Evolutionary conservation across 805 yeast genomes (phyloP).

Genomic region (Barnettozyma populi): DNA sequence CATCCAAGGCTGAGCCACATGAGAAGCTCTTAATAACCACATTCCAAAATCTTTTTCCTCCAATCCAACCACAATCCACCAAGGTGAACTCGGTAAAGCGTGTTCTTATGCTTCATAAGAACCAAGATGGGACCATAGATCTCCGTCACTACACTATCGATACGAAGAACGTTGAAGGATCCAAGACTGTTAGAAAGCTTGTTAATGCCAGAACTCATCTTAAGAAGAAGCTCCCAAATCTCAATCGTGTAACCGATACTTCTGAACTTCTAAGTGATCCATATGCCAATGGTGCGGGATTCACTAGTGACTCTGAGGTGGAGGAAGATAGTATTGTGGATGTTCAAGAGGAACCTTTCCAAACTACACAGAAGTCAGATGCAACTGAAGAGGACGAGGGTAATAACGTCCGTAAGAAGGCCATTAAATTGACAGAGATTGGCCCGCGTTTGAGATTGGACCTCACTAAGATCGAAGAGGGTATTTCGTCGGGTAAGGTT

Average conservation of each 20-base stretch:
- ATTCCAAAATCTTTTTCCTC: constrained; percentile 94
- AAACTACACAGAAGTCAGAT: constrained; percentile 18
- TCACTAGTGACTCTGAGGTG: constrained; percentile 88
- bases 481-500: constrained; percentile 83
- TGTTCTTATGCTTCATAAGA: constrained; percentile 77
- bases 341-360: constrained; percentile 31
- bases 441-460: constrained; percentile 85
- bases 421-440: constrained; percentile 85
- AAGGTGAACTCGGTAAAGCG: constrained; percentile 71
- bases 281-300: constrained; percentile 62
- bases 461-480: constrained; percentile 86
- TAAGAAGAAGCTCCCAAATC: constrained; percentile 22
- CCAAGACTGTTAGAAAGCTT: constrained; percentile 23
- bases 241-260: constrained; percentile 61
- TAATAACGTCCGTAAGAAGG: constrained; percentile 50
- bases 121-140: constrained; percentile 66
- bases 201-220: constrained; percentile 21
- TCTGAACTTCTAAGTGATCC: constrained; percentile 82
- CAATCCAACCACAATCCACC: constrained; percentile 81
- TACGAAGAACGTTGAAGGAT: constrained; percentile 72
- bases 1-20: constrained; percentile 55
- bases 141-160: constrained; percentile 86
- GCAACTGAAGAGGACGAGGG: constrained; percentile 13
- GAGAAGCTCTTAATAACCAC: constrained; percentile 83
- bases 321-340: constrained; percentile 87